Evolutionary conservation across 768 basidiomycete species (phyloP), one percentile per base, ranked within the genome.

Genomic region (Lactarius sp.): DNA sequence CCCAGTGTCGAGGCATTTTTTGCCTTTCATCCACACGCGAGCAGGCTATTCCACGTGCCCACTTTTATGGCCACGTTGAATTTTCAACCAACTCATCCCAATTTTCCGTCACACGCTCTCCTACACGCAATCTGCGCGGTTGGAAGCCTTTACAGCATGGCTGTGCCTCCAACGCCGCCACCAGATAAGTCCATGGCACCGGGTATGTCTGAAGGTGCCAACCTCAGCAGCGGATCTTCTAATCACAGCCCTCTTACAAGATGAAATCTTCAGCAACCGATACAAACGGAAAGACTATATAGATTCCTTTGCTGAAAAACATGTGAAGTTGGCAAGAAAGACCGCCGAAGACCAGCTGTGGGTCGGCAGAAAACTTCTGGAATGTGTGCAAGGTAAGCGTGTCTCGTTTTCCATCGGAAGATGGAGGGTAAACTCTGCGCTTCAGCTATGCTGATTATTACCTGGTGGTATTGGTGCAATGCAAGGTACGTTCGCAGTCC

Each of bases 91-190:
- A 80, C 77, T 27, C 87, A 91, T 67, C 81, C 84, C 4, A 83
- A 85, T 61, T 95, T 92, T 69, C 93, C 93, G 8, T 79, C 81
- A 37, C 71, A 81, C 6, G 80, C 86, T 9, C 74, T 93, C 46
- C 80, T 95, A 0, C 92, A 95, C 70, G 90, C 90, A n/a, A 89
- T 95, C 55, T 92, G 91, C 73, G 92, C 90, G 2, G 78, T 87
- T 41, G 86, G 88, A 16, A 86, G 89, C 61, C 75, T 87, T 22
- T 92, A 91, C 67, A 91, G 88, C 1, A 84, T 85, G 16, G 85
- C 83, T 3, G 83, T 87, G 3, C 76, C 81, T 12, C 83, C 81
- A 4, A 80, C 83, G 22, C 82, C 85, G 2, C 73, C 79, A 37
- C 80, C 81, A 22, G 54, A 66, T 22, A 65, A 58, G 18, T 75